phyloP scores from a whole-genome alignment of 1,284 basidiomycete genomes.

The Sporisorium graminicola region DNA sequence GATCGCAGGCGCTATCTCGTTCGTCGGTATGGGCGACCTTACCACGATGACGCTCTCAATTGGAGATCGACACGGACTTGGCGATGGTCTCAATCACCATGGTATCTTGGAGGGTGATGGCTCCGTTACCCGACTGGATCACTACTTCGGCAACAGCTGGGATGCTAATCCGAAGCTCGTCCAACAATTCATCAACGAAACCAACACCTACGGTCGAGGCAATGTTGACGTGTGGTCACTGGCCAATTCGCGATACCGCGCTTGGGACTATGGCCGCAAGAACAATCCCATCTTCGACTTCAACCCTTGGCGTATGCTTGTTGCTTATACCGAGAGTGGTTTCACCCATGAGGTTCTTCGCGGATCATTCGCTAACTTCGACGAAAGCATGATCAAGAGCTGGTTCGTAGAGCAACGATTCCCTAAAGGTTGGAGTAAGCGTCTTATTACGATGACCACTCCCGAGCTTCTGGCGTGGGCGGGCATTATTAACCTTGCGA shows the following conservation, averaged over 20 bases:
- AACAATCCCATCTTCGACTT: constrained; percentile 41
- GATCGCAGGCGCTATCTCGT: constrained; percentile 57
- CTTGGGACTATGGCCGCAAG: constrained; percentile 13
- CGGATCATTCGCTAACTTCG: constrained; percentile 32
- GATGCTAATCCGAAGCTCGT: constrained; percentile 23
- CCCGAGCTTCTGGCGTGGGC: constrained; percentile 43
- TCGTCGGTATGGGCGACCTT: constrained; percentile 62
- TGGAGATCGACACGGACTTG: constrained; percentile 27
- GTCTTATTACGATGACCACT: constrained; percentile 26
- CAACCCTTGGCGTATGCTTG: constrained; percentile 45
- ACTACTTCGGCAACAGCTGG: constrained; percentile 48
- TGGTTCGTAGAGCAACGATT: constrained; percentile 41
- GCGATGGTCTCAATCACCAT: constrained; percentile 33
- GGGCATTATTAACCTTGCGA: constrained; percentile 15
- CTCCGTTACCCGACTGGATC: constrained; percentile 38
- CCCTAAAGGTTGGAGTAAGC: constrained; percentile 33
- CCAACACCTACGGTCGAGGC: constrained; percentile 32
- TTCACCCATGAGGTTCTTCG: constrained; percentile 39
- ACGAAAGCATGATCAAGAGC: constrained; percentile 33
- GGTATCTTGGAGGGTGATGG: constrained; percentile 41
- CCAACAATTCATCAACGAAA: constrained; percentile 36
- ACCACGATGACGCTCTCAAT: constrained; percentile 49
- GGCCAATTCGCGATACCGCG: constrained; percentile 36
- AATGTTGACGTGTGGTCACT: constrained; percentile 27
- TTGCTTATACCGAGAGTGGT: constrained; percentile 39